A percentile compares a stretch with the other conserved stretches of the same genome.
phyloP scores from a whole-genome alignment of 805 yeast genomes.

The Pichia pseudocactophila region DNA sequence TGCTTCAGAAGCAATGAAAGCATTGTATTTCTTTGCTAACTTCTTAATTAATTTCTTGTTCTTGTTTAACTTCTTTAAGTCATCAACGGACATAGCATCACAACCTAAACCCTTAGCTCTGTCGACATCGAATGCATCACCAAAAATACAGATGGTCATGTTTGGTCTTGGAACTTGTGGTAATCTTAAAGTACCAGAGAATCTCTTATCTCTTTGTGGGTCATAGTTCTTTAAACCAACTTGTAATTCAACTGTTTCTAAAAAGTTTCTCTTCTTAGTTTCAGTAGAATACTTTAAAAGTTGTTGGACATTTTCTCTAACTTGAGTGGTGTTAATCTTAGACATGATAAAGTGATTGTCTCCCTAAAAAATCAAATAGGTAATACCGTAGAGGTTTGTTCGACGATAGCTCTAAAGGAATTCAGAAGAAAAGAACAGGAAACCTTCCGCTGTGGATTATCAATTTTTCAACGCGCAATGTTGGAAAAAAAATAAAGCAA shows the following conservation, averaged over 20 bases:
- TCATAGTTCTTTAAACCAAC: slow-evolving; percentile 99
- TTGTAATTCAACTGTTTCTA: slow-evolving; percentile 99
- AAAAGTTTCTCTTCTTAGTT: slow-evolving; percentile 99
- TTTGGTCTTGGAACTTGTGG: slow-evolving; percentile 99
- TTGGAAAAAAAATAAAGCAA: background rate
- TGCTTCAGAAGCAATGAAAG: slow-evolving; percentile 98
- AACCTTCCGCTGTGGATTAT: background rate
- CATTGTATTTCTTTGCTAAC: slow-evolving; percentile 99
- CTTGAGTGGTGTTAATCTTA: slow-evolving; percentile 84
- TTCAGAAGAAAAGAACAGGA: background rate
- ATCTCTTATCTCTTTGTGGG: slow-evolving; percentile 99
- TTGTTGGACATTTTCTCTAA: slow-evolving; percentile 94
- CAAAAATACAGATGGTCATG: slow-evolving; percentile 99
- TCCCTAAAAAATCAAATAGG: slow-evolving; percentile 51
- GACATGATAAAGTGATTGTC: slow-evolving; percentile 62
- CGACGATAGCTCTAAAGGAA: slow-evolving; percentile 34
- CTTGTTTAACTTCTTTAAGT: slow-evolving; percentile 99
- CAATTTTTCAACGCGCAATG: background rate
- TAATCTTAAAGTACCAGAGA: slow-evolving; percentile 98
- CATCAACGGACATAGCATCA: slow-evolving; percentile 99
- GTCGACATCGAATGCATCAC: slow-evolving; percentile 99
- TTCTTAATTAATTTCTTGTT: slow-evolving; percentile 99
- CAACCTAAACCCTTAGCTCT: slow-evolving; percentile 99
- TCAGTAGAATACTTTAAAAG: slow-evolving; percentile 82
- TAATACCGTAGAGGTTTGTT: slow-evolving; percentile 34